These are phyloP conservation scores for Lodderomyces parapsilosis DNA, from an alignment of 1,139 yeast genomes.

Conservation along the genomic window DNA sequence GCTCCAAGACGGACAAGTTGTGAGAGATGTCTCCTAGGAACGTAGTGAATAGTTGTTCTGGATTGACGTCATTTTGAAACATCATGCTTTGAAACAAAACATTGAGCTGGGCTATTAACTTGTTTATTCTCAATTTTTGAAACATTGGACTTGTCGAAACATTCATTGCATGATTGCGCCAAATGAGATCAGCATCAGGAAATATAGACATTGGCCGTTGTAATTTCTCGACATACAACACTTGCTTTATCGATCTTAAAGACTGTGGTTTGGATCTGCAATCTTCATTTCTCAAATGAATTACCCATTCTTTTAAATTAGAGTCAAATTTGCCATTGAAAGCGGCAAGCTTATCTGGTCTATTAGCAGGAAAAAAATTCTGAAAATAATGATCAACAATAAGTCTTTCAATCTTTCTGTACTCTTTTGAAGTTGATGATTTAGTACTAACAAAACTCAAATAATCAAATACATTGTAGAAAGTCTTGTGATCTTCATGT, in stretches of 20 bases:
- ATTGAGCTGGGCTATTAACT: constrained; percentile 49
- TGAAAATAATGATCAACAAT: constrained; percentile 41
- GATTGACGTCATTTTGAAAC: constrained; percentile 21
- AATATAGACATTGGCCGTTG: constrained; percentile 36
- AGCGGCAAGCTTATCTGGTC: constrained; percentile 20
- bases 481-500: constrained; percentile 40
- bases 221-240: constrained; percentile 30
- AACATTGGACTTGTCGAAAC: constrained; percentile 31
- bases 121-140: constrained; percentile 42
- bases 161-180: constrained; percentile 34
- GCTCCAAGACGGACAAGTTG: constrained; percentile 34
- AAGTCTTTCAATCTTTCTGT: constrained; percentile 37
- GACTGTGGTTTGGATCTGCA: constrained; percentile 23
- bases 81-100: constrained; percentile 41
- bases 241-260: constrained; percentile 40
- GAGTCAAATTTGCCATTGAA: constrained; percentile 39
- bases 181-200: constrained; percentile 37
- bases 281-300: constrained; percentile 24
- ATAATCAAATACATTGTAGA: constrained; percentile 46
- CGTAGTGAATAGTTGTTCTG: constrained; percentile 14
- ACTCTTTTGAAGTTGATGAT: constrained; percentile 29
- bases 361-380: constrained; percentile 22
- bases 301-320: constrained; percentile 33
- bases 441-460: constrained; percentile 36
- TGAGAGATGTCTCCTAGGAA: constrained; percentile 9